Evolutionary conservation across 257 asterid species (phyloP).

Genomic region (Solanum rostratum): DNA sequence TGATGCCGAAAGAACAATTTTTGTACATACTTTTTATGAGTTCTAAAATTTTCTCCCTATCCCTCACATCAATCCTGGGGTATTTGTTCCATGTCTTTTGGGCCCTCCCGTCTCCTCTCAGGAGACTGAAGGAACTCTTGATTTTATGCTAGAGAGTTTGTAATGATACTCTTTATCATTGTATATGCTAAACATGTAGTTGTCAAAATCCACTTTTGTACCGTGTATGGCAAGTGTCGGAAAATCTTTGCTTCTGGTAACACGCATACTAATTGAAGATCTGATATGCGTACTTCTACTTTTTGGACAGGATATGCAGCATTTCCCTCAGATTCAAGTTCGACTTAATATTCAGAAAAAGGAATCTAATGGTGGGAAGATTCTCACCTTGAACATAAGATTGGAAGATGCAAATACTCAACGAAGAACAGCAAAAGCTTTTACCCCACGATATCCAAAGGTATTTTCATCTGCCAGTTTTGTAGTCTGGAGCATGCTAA

Average conservation of each 20-base stretch:
- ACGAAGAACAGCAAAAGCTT: constrained; percentile 55
- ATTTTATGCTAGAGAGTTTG: background rate
- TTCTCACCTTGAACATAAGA: constrained; percentile 39
- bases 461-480: constrained; percentile 19
- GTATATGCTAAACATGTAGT: background rate
- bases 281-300: background rate
- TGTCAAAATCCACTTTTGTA: background rate
- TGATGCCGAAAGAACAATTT: background rate
- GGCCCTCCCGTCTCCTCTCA: background rate
- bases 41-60: background rate
- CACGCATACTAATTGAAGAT: background rate
- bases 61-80: background rate
- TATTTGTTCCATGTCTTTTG: background rate
- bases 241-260: background rate
- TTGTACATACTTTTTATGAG: background rate
- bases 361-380: constrained; percentile 20
- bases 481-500: background rate
- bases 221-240: background rate
- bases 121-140: background rate
- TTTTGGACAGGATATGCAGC: constrained; percentile 51
- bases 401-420: constrained; percentile 45
- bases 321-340: constrained; percentile 56
- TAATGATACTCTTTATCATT: background rate
- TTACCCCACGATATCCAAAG: constrained; percentile 85
- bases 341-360: constrained; percentile 48